Conservation (phyloP, 805 yeast species). For the Gaillardinia entomophila region DNA sequence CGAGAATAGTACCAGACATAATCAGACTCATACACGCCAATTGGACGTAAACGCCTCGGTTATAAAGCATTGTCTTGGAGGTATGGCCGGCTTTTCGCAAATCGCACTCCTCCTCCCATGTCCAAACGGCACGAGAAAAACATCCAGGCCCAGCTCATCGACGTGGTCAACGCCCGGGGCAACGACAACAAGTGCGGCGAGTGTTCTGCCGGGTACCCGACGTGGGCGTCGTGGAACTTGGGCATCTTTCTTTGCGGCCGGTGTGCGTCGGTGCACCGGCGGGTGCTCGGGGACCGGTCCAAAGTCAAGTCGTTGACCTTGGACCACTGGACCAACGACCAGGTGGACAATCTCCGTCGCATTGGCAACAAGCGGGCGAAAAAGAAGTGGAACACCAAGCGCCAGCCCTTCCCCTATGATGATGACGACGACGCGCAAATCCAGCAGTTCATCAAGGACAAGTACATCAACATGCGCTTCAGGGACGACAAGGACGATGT, state of each 20-base stretch:
- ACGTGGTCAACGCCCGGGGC: constrained; percentile 50
- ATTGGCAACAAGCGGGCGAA: constrained; percentile 63
- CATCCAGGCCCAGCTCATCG: constrained; percentile 48
- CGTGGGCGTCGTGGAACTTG: constrained; percentile 44
- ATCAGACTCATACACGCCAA: too few relatives aligned
- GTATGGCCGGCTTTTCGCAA: too few relatives aligned
- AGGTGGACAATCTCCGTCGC: constrained; percentile 39
- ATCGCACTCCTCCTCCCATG: too few relatives aligned
- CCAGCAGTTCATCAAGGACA: constrained; percentile 57
- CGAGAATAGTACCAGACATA: too few relatives aligned
- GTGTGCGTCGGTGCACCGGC: constrained; percentile 75
- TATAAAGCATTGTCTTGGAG: too few relatives aligned
- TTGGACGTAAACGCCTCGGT: too few relatives aligned
- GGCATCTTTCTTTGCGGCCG: constrained; percentile 80
- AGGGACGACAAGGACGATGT: constrained; percentile 38
- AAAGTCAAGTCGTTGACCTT: constrained; percentile 66
- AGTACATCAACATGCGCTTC: constrained; percentile 62
- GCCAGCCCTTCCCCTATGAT: constrained; percentile 67
- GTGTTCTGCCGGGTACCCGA: constrained; percentile 64
- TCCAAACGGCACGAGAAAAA: constrained; percentile 38
- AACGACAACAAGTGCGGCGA: constrained; percentile 77
- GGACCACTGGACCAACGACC: constrained; percentile 61
- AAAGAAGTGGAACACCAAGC: constrained; percentile 61
- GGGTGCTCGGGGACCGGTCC: constrained; percentile 42
- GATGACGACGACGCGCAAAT: constrained; percentile 61